Conservation (phyloP, 139 green algal species). For the Chlorella sp. region DNA sequence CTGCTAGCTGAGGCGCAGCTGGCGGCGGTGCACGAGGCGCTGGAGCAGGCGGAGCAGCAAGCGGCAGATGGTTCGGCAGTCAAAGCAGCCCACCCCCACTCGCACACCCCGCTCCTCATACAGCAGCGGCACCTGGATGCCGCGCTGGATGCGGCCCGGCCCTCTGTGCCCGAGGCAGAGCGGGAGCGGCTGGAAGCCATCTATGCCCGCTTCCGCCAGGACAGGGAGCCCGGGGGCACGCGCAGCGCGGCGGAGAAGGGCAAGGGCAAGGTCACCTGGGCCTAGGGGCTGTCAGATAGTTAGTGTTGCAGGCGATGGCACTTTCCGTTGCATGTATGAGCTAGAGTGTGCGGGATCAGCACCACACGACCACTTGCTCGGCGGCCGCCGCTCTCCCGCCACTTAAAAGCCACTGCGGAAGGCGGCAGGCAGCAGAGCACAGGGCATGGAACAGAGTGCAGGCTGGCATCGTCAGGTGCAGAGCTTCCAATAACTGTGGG, state of each 20-base stretch:
- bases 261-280: conserved; percentile 59
- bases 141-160: conserved; percentile 59
- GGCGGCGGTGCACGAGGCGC: conserved; percentile 74
- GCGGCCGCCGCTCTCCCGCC: not conserved
- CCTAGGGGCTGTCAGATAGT: no score
- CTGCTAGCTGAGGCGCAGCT: conserved; percentile 88
- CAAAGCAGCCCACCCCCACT: not conserved
- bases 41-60: conserved; percentile 52
- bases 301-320: no score
- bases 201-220: conserved; percentile 68
- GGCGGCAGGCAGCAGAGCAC: no score
- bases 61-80: not conserved
- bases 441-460: no score
- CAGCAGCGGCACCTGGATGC: conserved; percentile 59
- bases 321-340: no score
- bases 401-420: no score
- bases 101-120: conserved; percentile 35
- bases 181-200: conserved; percentile 60
- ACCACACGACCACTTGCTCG: no score
- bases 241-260: conserved; percentile 29
- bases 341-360: no score
- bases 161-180: conserved; percentile 71
- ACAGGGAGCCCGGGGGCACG: conserved; percentile 44
- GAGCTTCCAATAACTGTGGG: no score
- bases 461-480: no score